Conservation (phyloP, 1,284 basidiomycete species). For the Thelephora terrestris region DNA sequence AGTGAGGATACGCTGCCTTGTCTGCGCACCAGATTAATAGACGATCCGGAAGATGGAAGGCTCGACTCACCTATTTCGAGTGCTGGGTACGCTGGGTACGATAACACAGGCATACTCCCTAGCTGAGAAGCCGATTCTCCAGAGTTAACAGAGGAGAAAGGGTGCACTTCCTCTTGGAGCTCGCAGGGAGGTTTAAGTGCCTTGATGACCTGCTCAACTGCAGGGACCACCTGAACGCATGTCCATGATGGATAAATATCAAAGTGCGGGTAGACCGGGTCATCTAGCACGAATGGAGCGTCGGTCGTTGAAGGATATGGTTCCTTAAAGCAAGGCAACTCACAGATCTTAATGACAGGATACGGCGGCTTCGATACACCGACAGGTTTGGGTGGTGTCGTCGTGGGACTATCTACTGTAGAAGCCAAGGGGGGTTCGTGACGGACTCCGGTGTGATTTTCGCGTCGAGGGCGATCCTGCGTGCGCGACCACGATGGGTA, state of each 20-base stretch:
- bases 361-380: no score
- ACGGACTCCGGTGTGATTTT: no score
- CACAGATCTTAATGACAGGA: no score
- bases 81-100: conserved; percentile 3
- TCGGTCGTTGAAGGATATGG: not conserved
- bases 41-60: not conserved
- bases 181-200: not conserved
- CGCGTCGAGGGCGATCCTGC: no score
- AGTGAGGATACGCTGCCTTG: conserved; percentile 13
- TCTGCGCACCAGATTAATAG: conserved; percentile 6
- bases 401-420: no score
- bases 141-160: not conserved
- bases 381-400: no score
- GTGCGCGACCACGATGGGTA: conserved; percentile 12
- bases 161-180: not conserved
- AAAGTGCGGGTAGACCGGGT: conserved; percentile 23
- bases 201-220: not conserved
- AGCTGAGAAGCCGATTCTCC: not conserved
- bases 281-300: conserved; percentile 13
- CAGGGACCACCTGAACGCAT: not conserved
- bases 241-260: conserved; percentile 18
- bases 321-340: not conserved
- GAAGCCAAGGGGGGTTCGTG: no score
- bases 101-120: not conserved
- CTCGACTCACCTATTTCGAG: conserved; percentile 2